phyloP scores from a whole-genome alignment of 352 stramenopile genomes.

The Pythium phragmiticola region DNA sequence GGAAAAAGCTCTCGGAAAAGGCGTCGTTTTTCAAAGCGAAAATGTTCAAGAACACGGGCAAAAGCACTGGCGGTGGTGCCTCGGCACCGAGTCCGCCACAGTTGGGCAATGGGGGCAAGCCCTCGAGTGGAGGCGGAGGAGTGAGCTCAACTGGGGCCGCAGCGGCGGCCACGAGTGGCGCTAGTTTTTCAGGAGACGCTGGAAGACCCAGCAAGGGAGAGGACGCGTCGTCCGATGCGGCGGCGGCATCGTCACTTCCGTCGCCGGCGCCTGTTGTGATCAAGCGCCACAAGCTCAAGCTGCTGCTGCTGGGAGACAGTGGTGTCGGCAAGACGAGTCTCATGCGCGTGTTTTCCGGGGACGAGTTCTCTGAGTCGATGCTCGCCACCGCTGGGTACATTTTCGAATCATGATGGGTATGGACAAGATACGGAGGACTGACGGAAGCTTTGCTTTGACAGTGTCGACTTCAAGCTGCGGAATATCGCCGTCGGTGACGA shows the following conservation, averaged over 20 bases:
- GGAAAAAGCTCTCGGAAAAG: conserved; percentile 56
- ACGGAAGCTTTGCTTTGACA: conserved; percentile 21
- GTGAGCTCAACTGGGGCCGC: not conserved
- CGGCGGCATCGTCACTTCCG: conserved; percentile 8
- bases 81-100: not conserved
- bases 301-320: conserved; percentile 90
- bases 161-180: not conserved
- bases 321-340: conserved; percentile 92
- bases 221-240: conserved; percentile 18
- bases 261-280: conserved; percentile 40
- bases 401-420: not conserved
- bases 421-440: not conserved
- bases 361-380: conserved; percentile 91
- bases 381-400: conserved; percentile 88
- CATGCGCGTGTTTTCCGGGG: conserved; percentile 91
- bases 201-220: not conserved
- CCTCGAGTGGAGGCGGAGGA: not conserved
- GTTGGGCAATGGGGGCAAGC: not conserved
- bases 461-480: conserved; percentile 93
- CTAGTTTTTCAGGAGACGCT: not conserved
- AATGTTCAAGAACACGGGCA: conserved; percentile 51
- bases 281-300: conserved; percentile 87
- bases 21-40: conserved; percentile 80
- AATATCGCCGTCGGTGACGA: conserved; percentile 83
- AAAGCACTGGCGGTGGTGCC: not conserved